Percentiles rank a stretch among this genome's conserved stretches.
These are phyloP conservation scores for Euphrasia arctica DNA, from an alignment of 305 asterid genomes.

Conservation along the genomic window DNA sequence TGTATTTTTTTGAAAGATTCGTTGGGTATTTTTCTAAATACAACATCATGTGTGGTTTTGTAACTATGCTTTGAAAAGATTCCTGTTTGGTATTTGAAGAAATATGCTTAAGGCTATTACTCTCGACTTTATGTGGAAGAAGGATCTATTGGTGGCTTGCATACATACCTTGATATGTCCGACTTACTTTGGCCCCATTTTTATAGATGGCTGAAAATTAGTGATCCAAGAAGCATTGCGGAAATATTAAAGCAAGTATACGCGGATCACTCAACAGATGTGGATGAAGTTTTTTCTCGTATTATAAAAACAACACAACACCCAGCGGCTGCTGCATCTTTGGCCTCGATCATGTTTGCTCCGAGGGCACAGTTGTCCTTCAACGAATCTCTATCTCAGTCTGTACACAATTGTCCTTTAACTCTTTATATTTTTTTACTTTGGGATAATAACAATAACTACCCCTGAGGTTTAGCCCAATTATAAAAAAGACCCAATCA, in stretches of 20 bases:
- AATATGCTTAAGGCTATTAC: too few relatives aligned
- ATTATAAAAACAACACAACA: slow-evolving; percentile 77
- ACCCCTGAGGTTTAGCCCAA: too few relatives aligned
- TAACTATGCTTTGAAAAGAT: background rate
- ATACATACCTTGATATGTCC: background rate
- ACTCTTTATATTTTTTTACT: too few relatives aligned
- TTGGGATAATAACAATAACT: too few relatives aligned
- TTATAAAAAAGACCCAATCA: too few relatives aligned
- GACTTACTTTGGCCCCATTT: background rate
- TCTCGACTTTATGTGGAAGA: too few relatives aligned
- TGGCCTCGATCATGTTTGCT: slow-evolving; percentile 87
- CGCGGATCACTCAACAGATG: slow-evolving; percentile 69
- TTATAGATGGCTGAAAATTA: slow-evolving; percentile 86
- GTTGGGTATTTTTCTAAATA: too few relatives aligned
- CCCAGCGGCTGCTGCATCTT: slow-evolving; percentile 93
- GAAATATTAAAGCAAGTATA: slow-evolving; percentile 82
- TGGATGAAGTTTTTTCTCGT: slow-evolving; percentile 67
- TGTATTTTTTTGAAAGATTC: too few relatives aligned
- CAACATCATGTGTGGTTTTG: background rate
- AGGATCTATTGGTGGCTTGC: too few relatives aligned
- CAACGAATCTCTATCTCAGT: slow-evolving; percentile 69
- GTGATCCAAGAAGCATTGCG: slow-evolving; percentile 80
- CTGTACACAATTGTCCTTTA: slow-evolving; percentile 1
- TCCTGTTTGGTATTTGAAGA: background rate
- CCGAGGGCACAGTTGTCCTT: slow-evolving; percentile 69